Percentiles rank a stretch among this genome's conserved stretches.
Evolutionary conservation across 768 basidiomycete species (phyloP).

Genomic region (Boletus reticulatus): DNA sequence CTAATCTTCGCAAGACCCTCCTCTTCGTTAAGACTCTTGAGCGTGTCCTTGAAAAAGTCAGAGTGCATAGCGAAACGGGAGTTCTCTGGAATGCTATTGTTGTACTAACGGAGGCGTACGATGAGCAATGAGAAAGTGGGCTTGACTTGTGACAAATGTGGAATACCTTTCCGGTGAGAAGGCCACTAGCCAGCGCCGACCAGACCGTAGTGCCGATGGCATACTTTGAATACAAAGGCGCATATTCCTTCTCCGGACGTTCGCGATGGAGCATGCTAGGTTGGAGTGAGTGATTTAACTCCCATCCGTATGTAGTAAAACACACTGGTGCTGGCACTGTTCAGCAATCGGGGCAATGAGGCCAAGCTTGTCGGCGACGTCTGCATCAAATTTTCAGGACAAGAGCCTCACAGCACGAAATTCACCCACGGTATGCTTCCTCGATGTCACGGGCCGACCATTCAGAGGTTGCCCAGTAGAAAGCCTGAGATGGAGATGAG

Average conservation of each 20-base stretch:
- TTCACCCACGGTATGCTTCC: slow-evolving; percentile 37
- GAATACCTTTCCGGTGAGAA: slow-evolving; percentile 51
- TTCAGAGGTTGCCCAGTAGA: slow-evolving; percentile 53
- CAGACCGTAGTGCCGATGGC: slow-evolving; percentile 50
- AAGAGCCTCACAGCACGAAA: not conserved
- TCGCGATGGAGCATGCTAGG: slow-evolving; percentile 52
- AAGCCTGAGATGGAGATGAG: slow-evolving; percentile 24
- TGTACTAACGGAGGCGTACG: slow-evolving; percentile 32
- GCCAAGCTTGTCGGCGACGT: slow-evolving; percentile 49
- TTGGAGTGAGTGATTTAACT: not conserved
- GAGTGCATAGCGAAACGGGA: slow-evolving; percentile 51
- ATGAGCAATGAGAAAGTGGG: not conserved
- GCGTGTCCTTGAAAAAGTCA: slow-evolving; percentile 43
- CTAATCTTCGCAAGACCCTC: slow-evolving; percentile 45
- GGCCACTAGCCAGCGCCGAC: slow-evolving; percentile 53
- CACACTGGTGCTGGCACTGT: slow-evolving; percentile 48
- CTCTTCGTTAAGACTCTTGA: slow-evolving; percentile 41
- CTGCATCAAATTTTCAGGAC: slow-evolving; percentile 19
- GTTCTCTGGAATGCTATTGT: slow-evolving; percentile 49
- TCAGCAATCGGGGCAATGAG: slow-evolving; percentile 51
- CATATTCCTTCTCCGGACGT: slow-evolving; percentile 54
- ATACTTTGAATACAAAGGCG: slow-evolving; percentile 45
- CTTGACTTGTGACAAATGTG: not conserved
- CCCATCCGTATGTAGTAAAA: not conserved
- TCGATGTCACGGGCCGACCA: slow-evolving; percentile 54